These are phyloP conservation scores for Trichoderma asperellum DNA, from an alignment of 2,329 filamentous ascomycete genomes.

Conservation along the genomic window DNA sequence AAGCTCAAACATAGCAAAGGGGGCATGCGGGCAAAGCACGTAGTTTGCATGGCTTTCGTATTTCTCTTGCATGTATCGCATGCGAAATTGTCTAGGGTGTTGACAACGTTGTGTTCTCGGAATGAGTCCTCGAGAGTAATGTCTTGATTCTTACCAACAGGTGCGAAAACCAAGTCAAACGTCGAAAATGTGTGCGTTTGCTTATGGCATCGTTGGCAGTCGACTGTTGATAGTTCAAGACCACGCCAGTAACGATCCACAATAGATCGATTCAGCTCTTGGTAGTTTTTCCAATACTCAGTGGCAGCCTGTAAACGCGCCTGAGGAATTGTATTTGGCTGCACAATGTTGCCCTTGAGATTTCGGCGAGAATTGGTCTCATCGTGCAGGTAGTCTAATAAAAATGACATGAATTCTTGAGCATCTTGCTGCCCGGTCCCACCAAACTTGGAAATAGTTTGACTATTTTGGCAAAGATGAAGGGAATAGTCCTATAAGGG, in stretches of 20 bases:
- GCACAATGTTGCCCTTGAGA: constrained; percentile 38
- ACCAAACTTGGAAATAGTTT: constrained; percentile 58
- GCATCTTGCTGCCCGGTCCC: constrained; percentile 84
- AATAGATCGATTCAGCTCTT: constrained; percentile 71
- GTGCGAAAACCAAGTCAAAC: constrained; percentile 59
- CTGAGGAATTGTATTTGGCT: constrained; percentile 42
- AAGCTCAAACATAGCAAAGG: constrained; percentile 78
- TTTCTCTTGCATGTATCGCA: constrained; percentile 75
- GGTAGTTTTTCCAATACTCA: constrained; percentile 75
- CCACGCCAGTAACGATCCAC: constrained; percentile 81
- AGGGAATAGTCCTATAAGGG: constrained; percentile 57
- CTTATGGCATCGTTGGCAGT: constrained; percentile 64
- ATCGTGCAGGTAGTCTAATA: constrained; percentile 80
- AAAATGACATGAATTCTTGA: constrained; percentile 84
- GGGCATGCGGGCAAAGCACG: constrained; percentile 77
- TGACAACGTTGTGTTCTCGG: constrained; percentile 68
- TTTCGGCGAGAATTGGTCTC: constrained; percentile 73
- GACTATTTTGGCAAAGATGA: constrained; percentile 42
- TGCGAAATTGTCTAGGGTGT: constrained; percentile 68
- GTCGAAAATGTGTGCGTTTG: constrained; percentile 49
- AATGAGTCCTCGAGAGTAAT: constrained; percentile 65
- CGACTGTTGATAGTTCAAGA: constrained; percentile 71
- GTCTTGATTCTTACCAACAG: constrained; percentile 40
- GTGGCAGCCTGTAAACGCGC: constrained; percentile 60
- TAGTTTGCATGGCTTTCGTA: constrained; percentile 69